phyloP scores from a whole-genome alignment of 352 stramenopile genomes.

The Globisporangium spinosum region DNA sequence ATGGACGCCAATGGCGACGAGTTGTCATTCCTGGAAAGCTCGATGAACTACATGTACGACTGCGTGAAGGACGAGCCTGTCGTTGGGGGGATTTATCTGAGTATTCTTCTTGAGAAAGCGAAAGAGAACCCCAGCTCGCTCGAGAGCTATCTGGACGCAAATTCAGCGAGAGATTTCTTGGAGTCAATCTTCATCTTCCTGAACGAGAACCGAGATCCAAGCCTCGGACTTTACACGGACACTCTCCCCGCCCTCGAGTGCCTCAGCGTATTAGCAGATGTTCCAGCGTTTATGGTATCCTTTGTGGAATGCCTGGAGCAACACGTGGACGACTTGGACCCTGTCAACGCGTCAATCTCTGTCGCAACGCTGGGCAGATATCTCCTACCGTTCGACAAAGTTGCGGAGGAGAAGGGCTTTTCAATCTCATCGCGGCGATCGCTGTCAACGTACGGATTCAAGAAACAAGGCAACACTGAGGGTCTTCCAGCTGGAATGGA shows the following conservation, averaged over 20 bases:
- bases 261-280: conserved; percentile 62
- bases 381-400: conserved; percentile 64
- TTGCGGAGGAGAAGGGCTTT: conserved; percentile 39
- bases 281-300: conserved; percentile 46
- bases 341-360: conserved; percentile 65
- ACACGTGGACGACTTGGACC: conserved; percentile 54
- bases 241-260: conserved; percentile 70
- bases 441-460: conserved; percentile 75
- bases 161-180: conserved; percentile 53
- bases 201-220: conserved; percentile 73
- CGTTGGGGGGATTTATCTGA: conserved; percentile 68
- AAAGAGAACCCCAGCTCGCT: conserved; percentile 34
- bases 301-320: conserved; percentile 67
- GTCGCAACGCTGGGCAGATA: conserved; percentile 74
- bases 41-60: conserved; percentile 79
- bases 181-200: conserved; percentile 70
- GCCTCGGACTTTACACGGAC: conserved; percentile 71
- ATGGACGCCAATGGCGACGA: conserved; percentile 46
- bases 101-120: conserved; percentile 61
- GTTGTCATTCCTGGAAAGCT: conserved; percentile 64
- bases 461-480: conserved; percentile 37
- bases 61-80: conserved; percentile 65
- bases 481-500: conserved; percentile 40
- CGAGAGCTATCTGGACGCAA: conserved; percentile 49
- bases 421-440: conserved; percentile 78